A percentile compares a stretch with the other conserved stretches of the same genome.
Conservation (phyloP, 768 basidiomycete genomes). For the Psilocybe sp. region DNA sequence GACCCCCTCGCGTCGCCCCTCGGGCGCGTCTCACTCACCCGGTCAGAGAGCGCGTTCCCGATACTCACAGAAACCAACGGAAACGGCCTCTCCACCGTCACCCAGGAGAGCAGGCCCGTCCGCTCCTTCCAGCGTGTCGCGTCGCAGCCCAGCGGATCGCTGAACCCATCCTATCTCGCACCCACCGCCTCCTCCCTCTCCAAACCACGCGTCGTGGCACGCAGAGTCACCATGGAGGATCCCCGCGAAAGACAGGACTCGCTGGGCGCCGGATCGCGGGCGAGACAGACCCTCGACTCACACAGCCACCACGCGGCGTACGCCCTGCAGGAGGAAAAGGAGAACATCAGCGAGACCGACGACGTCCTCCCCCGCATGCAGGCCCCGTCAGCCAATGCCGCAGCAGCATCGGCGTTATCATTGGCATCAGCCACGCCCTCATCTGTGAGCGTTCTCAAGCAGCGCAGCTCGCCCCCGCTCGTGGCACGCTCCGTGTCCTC, state of each 20-base stretch:
- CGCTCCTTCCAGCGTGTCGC: conserved; percentile 67
- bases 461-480: conserved; percentile 29
- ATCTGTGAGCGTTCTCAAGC: too few species aligned
- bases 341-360: conserved; percentile 42
- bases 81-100: conserved; percentile 24
- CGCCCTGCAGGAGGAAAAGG: conserved; percentile 45
- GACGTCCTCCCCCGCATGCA: conserved; percentile 28
- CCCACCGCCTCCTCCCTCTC: conserved; percentile 29
- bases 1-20: conserved; percentile 34
- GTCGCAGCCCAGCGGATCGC: conserved; percentile 53
- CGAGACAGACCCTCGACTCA: conserved; percentile 24
- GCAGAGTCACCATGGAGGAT: conserved; percentile 44
- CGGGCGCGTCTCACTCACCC: conserved; percentile 53
- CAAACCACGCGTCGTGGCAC: conserved; percentile 33
- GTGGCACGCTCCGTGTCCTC: conserved; percentile 28
- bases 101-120: conserved; percentile 30
- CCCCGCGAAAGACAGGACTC: conserved; percentile 21
- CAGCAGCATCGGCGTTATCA: conserved; percentile 16
- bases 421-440: too few species aligned
- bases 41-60: conserved; percentile 65
- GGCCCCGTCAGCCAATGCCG: conserved; percentile 20
- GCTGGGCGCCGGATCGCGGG: conserved; percentile 14
- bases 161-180: conserved; percentile 28
- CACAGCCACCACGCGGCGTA: conserved; percentile 19
- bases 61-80: conserved; percentile 27